These are phyloP conservation scores for Phycomyces nitens DNA, from an alignment of 192 early-diverging fungal species.

Conservation along the genomic window DNA sequence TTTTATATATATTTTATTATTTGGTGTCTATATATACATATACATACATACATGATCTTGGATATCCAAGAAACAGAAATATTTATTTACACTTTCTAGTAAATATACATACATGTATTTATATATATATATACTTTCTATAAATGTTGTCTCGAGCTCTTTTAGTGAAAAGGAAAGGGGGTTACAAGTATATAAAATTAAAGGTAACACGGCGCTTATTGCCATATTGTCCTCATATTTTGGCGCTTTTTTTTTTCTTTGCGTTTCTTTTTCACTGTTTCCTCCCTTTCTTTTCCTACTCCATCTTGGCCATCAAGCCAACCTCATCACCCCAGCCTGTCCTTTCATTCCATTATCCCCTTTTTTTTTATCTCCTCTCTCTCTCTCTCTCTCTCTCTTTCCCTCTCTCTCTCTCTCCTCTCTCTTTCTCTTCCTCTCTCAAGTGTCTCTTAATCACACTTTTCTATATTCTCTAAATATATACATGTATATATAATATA, in stretches of 20 bases:
- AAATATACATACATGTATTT: too few species aligned
- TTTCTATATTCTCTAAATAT: too few species aligned
- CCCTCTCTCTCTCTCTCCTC: slow-evolving; percentile 7
- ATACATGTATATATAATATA: too few species aligned
- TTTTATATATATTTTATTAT: too few species aligned
- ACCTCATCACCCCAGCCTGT: slow-evolving; percentile 5
- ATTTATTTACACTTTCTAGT: too few species aligned
- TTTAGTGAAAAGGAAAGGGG: neutral
- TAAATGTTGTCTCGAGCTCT: neutral
- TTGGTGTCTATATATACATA: too few species aligned
- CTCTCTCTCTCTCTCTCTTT: neutral
- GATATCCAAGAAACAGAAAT: too few species aligned
- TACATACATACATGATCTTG: too few species aligned
- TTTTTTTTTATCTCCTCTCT: neutral
- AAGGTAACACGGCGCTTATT: neutral
- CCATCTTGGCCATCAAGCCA: slow-evolving; percentile 1
- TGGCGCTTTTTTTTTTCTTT: slow-evolving; percentile 6
- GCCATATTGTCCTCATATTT: neutral
- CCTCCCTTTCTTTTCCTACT: neutral
- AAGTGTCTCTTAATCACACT: too few species aligned
- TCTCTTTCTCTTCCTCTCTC: neutral
- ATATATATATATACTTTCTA: neutral
- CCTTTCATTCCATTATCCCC: slow-evolving; percentile 3
- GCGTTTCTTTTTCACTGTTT: neutral
- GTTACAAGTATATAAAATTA: neutral